A percentile compares a stretch with the other conserved stretches of the same genome.
Evolutionary conservation across 305 asterid species (phyloP).

Genomic region (Salvia sclarea): DNA sequence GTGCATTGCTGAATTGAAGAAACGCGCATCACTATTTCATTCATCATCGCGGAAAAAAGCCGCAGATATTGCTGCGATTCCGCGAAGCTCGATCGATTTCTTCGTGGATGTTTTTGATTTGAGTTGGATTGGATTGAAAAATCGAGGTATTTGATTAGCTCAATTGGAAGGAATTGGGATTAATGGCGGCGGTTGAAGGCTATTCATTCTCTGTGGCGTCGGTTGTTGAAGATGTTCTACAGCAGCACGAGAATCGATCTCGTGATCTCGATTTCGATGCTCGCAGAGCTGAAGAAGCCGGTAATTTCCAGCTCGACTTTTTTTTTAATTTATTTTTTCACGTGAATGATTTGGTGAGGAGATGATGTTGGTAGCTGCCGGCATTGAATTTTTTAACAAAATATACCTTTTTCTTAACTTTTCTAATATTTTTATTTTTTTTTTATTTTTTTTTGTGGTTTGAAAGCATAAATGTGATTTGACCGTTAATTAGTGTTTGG

Average conservation of each 20-base stretch:
- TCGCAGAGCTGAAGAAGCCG: conserved; percentile 91
- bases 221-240: conserved; percentile 93
- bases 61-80: too few relatives aligned
- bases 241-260: conserved; percentile 78
- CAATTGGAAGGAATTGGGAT: conserved; percentile 22
- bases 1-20: conserved; percentile 17
- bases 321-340: not conserved
- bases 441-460: not conserved
- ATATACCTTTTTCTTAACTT: too few relatives aligned
- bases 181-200: conserved; percentile 52
- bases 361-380: conserved; percentile 10
- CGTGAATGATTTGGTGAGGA: conserved; percentile 14
- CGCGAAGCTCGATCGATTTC: conserved; percentile 2
- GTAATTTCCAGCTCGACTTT: conserved; percentile 46
- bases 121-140: conserved; percentile 30
- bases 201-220: conserved; percentile 70
- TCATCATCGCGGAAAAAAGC: too few relatives aligned
- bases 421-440: too few relatives aligned
- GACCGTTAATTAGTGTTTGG: too few relatives aligned
- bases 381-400: not conserved
- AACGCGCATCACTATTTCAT: too few relatives aligned
- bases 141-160: conserved; percentile 1
- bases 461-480: not conserved
- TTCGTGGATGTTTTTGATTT: conserved; percentile 30
- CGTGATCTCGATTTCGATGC: conserved; percentile 82